Evolutionary conservation across 495 filamentous ascomycete species (phyloP), one percentile per base, ranked within the genome.

Genomic region (Trichoderma orchidacearum): DNA sequence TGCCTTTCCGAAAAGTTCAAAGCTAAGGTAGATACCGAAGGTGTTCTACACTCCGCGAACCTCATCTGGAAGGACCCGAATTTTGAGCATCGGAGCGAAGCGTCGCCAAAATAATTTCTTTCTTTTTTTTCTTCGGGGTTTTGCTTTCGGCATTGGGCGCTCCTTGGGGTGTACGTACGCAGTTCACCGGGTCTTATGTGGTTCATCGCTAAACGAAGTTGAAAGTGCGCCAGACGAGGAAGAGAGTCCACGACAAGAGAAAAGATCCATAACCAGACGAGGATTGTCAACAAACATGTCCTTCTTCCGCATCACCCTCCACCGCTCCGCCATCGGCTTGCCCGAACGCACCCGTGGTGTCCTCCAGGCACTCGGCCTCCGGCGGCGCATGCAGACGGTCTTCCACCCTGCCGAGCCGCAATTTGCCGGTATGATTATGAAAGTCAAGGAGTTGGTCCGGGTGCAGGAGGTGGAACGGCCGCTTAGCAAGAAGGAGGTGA

Each of bases 341-440:
- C 90, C 94, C 9, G 71, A 82, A 62, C 84, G 86, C 64, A 86
- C 84, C 59, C 80, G 80, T 71, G 90, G 86, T 62, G 88, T 95
- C 53, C 86, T 99, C 52, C 80, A 83, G 62, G 87, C 94, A 7
- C 84, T 99, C 30, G 94, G 94, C 27, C 80, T 99, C 35, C 87
- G 85, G 57, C 88, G 89, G 67, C 86, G 93, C 61, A 85, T 86
- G 79, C 80, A 79, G 59, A 92, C 87, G 57, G 94, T 97, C 61
- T 99, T 95, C 79, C 85, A 95, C 66, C 85, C 87, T 30, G 93
- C 96, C 56, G 81, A 81, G 28, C 78, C 82, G 17, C 83, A 90
- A 59, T 80, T 87, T 55, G 94, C 94, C 3, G 94, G 94, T 70
- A 90, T 95, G 73, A 93, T 99, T 70, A 87, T 97, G 82, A 89